Conservation (phyloP, 352 stramenopile genomes). For the Phytophthora tubulina region DNA sequence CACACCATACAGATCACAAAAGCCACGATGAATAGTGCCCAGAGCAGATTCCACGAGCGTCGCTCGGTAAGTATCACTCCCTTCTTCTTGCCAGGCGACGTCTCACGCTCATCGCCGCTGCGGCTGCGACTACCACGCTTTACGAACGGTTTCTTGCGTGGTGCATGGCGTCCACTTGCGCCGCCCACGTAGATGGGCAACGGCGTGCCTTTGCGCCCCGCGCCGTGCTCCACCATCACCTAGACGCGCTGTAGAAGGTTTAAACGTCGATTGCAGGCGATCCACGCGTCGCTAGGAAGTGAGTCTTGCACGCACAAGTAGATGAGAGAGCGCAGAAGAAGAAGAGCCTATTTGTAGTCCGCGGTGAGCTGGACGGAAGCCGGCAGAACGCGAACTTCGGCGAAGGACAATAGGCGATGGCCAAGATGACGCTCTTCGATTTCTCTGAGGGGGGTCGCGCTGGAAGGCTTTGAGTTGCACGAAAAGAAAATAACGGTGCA, state of each 20-base stretch:
- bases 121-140: slow-evolving; percentile 44
- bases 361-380: not conserved
- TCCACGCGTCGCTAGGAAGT: not conserved
- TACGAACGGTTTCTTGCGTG: slow-evolving; percentile 45
- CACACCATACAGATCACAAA: slow-evolving; percentile 64
- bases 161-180: slow-evolving; percentile 32
- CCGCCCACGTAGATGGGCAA: slow-evolving; percentile 51
- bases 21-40: slow-evolving; percentile 53
- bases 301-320: slow-evolving; percentile 6
- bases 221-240: slow-evolving; percentile 42
- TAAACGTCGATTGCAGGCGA: slow-evolving; percentile 16
- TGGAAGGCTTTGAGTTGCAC: slow-evolving; percentile 7
- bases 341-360: not conserved
- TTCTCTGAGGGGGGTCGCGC: slow-evolving; percentile 4
- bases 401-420: slow-evolving; percentile 14
- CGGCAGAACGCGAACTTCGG: not conserved
- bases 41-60: slow-evolving; percentile 58
- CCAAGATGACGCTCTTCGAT: slow-evolving; percentile 21
- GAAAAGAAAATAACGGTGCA: slow-evolving; percentile 8
- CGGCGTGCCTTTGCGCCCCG: slow-evolving; percentile 47
- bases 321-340: not conserved
- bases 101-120: slow-evolving; percentile 35
- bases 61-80: slow-evolving; percentile 26
- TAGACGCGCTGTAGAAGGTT: not conserved
- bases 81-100: slow-evolving; percentile 16